A percentile compares a stretch with the other conserved stretches of the same genome.
These are phyloP conservation scores for Glarea lozoyensis DNA, from an alignment of 495 filamentous ascomycete genomes.

Conservation along the genomic window DNA sequence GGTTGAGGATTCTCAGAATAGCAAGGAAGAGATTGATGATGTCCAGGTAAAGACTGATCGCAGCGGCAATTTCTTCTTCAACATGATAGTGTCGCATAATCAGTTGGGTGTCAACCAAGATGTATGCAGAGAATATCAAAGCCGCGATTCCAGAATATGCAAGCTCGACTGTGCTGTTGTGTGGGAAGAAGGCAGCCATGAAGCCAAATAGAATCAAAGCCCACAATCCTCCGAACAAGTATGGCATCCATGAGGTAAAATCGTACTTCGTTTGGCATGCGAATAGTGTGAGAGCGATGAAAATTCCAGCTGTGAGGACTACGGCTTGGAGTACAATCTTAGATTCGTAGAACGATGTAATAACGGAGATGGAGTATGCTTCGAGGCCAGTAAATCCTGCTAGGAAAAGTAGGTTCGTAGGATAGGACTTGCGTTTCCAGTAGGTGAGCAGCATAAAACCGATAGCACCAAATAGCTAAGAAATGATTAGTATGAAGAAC, in stretches of 20 bases:
- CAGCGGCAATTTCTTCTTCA: constrained; percentile 96
- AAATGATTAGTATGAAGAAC: constrained; percentile 2
- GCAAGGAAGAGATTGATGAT: constrained; percentile 94
- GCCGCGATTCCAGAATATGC: constrained; percentile 73
- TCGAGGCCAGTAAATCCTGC: constrained; percentile 85
- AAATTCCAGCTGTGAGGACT: constrained; percentile 84
- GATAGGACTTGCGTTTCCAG: constrained; percentile 98
- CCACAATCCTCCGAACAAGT: constrained; percentile 87
- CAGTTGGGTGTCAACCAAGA: constrained; percentile 92
- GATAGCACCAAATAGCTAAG: constrained; percentile 13
- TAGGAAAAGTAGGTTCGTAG: constrained; percentile 88
- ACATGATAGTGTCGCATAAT: constrained; percentile 93
- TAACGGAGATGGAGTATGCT: constrained; percentile 87
- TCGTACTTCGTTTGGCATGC: constrained; percentile 98
- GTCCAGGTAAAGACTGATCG: constrained; percentile 91
- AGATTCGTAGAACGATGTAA: constrained; percentile 77
- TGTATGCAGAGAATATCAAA: constrained; percentile 86
- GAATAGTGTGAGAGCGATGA: constrained; percentile 85
- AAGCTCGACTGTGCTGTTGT: constrained; percentile 68
- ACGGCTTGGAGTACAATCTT: constrained; percentile 83
- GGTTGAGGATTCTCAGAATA: constrained; percentile 85
- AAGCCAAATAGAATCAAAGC: constrained; percentile 87
- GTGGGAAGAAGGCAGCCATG: constrained; percentile 76
- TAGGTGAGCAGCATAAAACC: constrained; percentile 56
- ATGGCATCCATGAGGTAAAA: constrained; percentile 94